phyloP scores from a whole-genome alignment of 768 basidiomycete species.

The Podaxis rugospora region DNA sequence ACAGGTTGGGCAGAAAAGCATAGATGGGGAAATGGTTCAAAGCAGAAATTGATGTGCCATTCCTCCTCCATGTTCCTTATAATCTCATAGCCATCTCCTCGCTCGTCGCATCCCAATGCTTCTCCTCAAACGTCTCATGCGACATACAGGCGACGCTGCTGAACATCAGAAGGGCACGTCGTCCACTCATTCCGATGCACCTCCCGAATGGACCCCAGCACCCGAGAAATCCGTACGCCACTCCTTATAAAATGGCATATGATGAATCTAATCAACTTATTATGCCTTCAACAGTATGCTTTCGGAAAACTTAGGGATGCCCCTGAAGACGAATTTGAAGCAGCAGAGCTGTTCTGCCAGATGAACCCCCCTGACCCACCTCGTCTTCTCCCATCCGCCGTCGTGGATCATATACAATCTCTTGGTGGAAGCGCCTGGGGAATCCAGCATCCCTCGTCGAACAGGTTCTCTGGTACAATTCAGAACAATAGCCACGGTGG shows the following conservation, averaged over 20 bases:
- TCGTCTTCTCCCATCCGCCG: slow-evolving; percentile 43
- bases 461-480: slow-evolving; percentile 44
- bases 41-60: not conserved
- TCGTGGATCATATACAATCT: slow-evolving; percentile 46
- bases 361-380: slow-evolving; percentile 35
- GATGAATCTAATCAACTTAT: not conserved
- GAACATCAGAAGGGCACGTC: not conserved
- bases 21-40: slow-evolving; percentile 22
- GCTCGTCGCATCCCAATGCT: slow-evolving; percentile 5
- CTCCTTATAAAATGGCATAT: not conserved
- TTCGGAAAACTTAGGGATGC: slow-evolving; percentile 56
- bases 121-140: slow-evolving; percentile 9
- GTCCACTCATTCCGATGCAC: slow-evolving; percentile 16
- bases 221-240: slow-evolving; percentile 41
- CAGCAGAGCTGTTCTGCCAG: slow-evolving; percentile 48
- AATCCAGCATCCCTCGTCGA: slow-evolving; percentile 34
- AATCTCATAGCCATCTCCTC: not conserved
- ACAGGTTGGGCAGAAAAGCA: slow-evolving; percentile 96
- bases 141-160: not conserved
- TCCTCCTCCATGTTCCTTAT: slow-evolving; percentile 6
- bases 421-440: slow-evolving; percentile 52
- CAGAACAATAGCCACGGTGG: slow-evolving; percentile 29
- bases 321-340: slow-evolving; percentile 46
- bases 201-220: slow-evolving; percentile 58
- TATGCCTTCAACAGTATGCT: slow-evolving; percentile 25